Evolutionary conservation across 108 stramenopile genomes (phyloP).

Genomic region (Cyclotella sp.): DNA sequence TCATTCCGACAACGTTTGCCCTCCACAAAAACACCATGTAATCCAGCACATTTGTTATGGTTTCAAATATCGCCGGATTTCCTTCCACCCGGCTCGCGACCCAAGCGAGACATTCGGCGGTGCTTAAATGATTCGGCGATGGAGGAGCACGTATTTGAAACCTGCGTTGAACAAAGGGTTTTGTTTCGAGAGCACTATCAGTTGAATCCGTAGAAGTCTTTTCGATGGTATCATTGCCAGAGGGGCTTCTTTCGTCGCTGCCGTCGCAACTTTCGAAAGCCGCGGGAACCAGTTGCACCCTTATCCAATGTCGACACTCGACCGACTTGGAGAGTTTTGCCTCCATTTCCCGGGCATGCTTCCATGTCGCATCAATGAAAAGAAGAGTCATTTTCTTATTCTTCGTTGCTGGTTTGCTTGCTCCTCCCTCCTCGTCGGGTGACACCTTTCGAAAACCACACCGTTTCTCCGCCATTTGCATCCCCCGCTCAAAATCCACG

Average conservation of each 20-base stretch:
- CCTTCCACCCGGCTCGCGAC: slow-evolving; percentile 60
- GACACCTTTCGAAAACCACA: slow-evolving; percentile 8
- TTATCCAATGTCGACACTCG: slow-evolving; percentile 65
- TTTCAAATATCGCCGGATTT: slow-evolving; percentile 55
- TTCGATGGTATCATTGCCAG: background rate
- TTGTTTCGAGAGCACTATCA: background rate
- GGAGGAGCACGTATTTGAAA: slow-evolving; percentile 64
- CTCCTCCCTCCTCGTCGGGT: slow-evolving; percentile 18
- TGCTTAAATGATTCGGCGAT: slow-evolving; percentile 62
- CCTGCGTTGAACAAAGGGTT: slow-evolving; percentile 37
- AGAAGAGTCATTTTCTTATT: slow-evolving; percentile 57
- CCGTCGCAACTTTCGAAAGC: slow-evolving; percentile 1
- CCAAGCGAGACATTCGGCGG: slow-evolving; percentile 80
- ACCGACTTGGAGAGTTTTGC: slow-evolving; percentile 40
- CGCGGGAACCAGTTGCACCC: slow-evolving; percentile 49
- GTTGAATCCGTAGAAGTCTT: background rate
- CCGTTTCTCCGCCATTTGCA: slow-evolving; percentile 40
- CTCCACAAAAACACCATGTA: slow-evolving; percentile 71
- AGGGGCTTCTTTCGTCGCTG: background rate
- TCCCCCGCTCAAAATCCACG: slow-evolving; percentile 43
- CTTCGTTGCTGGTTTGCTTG: slow-evolving; percentile 14
- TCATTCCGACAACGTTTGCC: background rate
- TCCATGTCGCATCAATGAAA: slow-evolving; percentile 85
- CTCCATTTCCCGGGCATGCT: slow-evolving; percentile 83
- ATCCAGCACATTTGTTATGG: slow-evolving; percentile 70